phyloP scores from a whole-genome alignment of 495 filamentous ascomycete species.

The Lentithecium fluviatile region DNA sequence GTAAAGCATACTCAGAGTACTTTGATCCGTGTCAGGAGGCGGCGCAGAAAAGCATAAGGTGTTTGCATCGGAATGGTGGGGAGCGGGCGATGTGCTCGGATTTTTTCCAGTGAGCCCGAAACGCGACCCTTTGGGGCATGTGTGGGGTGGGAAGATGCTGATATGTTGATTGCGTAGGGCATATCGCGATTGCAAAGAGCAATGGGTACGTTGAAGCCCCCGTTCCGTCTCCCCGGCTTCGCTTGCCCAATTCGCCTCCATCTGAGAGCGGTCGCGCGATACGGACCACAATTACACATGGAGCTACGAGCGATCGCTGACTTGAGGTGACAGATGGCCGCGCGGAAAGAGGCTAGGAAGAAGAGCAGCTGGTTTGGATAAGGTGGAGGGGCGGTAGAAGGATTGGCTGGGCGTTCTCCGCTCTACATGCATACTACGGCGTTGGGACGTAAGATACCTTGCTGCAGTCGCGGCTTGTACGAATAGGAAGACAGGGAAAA shows the following conservation, averaged over 20 bases:
- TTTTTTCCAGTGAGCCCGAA: conserved; percentile 74
- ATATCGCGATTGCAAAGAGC: conserved; percentile 90
- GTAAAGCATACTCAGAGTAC: conserved; percentile 80
- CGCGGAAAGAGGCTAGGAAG: conserved; percentile 29
- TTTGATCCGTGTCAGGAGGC: conserved; percentile 94
- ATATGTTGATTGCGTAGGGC: conserved; percentile 55
- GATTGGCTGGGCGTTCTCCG: not conserved
- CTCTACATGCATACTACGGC: not conserved
- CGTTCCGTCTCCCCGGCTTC: not conserved
- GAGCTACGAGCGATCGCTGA: conserved; percentile 16
- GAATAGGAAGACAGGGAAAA: not conserved
- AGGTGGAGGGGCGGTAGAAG: not conserved
- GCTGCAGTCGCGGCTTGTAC: not conserved
- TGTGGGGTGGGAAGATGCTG: conserved; percentile 9
- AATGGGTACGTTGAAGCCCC: conserved; percentile 66
- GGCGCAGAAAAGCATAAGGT: conserved; percentile 79
- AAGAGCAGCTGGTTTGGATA: conserved; percentile 13
- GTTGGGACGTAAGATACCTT: not conserved
- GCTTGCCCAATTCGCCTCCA: not conserved
- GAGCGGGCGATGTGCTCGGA: conserved; percentile 86
- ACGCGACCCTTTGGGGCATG: not conserved
- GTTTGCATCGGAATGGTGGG: conserved; percentile 79
- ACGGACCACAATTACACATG: not conserved
- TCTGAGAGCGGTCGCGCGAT: not conserved
- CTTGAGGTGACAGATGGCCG: conserved; percentile 23